phyloP scores from a whole-genome alignment of 1,284 basidiomycete genomes.

The Austroboletus niveus region DNA sequence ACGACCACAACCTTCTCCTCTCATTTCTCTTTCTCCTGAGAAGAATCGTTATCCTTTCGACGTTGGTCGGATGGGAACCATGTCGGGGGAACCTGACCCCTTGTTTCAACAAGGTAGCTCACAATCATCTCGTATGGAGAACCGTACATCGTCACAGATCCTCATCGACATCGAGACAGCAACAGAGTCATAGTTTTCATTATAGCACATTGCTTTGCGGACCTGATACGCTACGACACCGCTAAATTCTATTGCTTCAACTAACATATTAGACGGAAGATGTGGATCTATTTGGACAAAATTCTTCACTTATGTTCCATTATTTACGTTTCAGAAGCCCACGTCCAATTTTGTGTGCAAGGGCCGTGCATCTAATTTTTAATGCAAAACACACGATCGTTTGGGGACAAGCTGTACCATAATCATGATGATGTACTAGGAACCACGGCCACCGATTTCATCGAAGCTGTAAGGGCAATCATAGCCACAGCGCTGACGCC shows the following conservation, averaged over 20 bases:
- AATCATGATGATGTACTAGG: slow-evolving; percentile 11
- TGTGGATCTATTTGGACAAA: slow-evolving; percentile 14
- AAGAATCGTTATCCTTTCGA: slow-evolving; percentile 34
- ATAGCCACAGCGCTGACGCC: slow-evolving; percentile 62
- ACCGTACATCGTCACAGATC: slow-evolving; percentile 28
- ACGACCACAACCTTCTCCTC: slow-evolving; percentile 30
- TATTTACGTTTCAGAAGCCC: slow-evolving; percentile 14
- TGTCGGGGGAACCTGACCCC: slow-evolving; percentile 25
- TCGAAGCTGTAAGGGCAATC: slow-evolving; percentile 51
- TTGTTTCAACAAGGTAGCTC: slow-evolving; percentile 32
- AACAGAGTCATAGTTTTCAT: slow-evolving; percentile 20
- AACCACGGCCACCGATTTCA: slow-evolving; percentile 45
- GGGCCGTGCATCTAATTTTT: not conserved
- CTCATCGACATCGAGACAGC: slow-evolving; percentile 32
- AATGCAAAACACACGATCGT: not conserved
- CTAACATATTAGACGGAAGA: slow-evolving; percentile 22
- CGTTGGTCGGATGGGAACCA: slow-evolving; percentile 14
- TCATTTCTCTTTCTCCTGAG: slow-evolving; percentile 35
- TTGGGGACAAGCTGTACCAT: not conserved
- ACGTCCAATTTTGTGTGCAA: slow-evolving; percentile 7
- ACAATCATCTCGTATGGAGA: slow-evolving; percentile 32
- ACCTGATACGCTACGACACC: slow-evolving; percentile 28
- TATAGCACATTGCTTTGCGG: slow-evolving; percentile 1
- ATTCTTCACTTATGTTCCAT: slow-evolving; percentile 7
- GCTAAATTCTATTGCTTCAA: slow-evolving; percentile 35